These are phyloP conservation scores for Cornus florida DNA, from an alignment of 148 eudicot species.

Conservation along the genomic window DNA sequence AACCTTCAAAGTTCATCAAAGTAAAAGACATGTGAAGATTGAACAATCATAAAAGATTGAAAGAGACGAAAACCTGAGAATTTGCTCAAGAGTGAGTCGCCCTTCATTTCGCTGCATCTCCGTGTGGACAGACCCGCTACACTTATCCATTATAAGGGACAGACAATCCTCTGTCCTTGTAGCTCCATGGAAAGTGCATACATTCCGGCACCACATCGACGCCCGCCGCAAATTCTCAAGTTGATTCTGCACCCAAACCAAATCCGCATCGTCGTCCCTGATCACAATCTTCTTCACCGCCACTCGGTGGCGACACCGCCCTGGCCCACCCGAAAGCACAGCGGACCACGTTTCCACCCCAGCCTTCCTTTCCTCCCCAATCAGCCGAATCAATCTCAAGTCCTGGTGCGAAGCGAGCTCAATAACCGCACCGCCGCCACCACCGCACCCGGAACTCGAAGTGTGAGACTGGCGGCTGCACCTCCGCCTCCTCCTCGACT, in stretches of 20 bases:
- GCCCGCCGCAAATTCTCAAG: conserved; percentile 70
- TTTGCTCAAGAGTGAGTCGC: conserved; percentile 90
- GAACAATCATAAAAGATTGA: neutral
- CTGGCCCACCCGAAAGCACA: conserved; percentile 36
- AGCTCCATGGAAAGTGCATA: conserved; percentile 77
- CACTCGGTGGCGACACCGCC: conserved; percentile 64
- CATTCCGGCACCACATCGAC: conserved; percentile 95
- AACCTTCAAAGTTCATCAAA: neutral
- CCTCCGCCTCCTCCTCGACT: conserved; percentile 21
- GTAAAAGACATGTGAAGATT: neutral
- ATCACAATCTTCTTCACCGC: conserved; percentile 78
- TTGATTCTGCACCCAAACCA: conserved; percentile 70
- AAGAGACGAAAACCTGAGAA: conserved; percentile 60
- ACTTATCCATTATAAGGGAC: conserved; percentile 75
- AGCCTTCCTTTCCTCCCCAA: conserved; percentile 62
- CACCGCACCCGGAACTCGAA: conserved; percentile 22
- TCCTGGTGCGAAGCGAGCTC: conserved; percentile 68
- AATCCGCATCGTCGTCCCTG: conserved; percentile 69
- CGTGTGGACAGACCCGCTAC: conserved; percentile 73
- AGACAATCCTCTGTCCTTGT: conserved; percentile 47
- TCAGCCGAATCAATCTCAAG: conserved; percentile 52
- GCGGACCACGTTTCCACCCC: conserved; percentile 83
- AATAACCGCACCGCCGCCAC: conserved; percentile 28
- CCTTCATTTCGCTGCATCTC: conserved; percentile 89
- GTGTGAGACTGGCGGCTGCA: conserved; percentile 20